Percentiles rank a stretch among this genome's conserved stretches.
Evolutionary conservation across 768 basidiomycete species (phyloP).

Genomic region (Lactarius trivialis): DNA sequence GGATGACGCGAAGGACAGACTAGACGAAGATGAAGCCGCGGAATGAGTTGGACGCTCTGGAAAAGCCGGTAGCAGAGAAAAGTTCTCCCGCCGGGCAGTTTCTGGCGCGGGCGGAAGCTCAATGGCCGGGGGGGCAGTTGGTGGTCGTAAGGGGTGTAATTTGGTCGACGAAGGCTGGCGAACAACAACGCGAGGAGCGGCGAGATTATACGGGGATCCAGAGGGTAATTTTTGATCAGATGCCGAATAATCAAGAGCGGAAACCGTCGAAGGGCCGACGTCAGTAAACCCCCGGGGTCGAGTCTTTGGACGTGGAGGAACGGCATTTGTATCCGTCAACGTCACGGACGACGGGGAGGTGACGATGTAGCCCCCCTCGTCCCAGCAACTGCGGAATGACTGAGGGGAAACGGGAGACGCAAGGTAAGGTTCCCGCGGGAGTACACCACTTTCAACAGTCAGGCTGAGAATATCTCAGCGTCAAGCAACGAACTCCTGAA

Average conservation of each 20-base stretch:
- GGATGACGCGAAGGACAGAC: conserved; percentile 22
- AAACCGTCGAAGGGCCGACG: not conserved
- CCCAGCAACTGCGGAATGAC: not conserved
- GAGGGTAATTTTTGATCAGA: conserved; percentile 1
- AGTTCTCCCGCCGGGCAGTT: not conserved
- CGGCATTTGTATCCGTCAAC: conserved; percentile 2
- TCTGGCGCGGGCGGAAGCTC: conserved; percentile 17
- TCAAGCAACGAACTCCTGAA: not conserved
- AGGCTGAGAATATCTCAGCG: conserved; percentile 5
- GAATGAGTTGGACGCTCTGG: conserved; percentile 6
- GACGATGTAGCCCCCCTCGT: conserved; percentile 3
- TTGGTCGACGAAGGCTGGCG: conserved; percentile 20
- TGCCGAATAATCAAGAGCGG: not conserved
- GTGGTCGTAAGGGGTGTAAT: conserved; percentile 12
- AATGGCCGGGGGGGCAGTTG: conserved; percentile 7
- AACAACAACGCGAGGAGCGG: conserved; percentile 15
- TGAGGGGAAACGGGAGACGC: conserved; percentile 11
- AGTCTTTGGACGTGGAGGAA: conserved; percentile 1
- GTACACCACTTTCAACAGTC: conserved; percentile 19
- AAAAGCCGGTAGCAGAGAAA: conserved; percentile 18
- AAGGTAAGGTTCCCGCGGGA: conserved; percentile 7
- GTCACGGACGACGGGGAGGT: conserved; percentile 22
- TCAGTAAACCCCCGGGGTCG: conserved; percentile 21
- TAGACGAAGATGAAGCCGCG: conserved; percentile 18
- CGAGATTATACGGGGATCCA: conserved; percentile 5